Evolutionary conservation across 345 rosid species (phyloP), one percentile per base, ranked within the genome.

Genomic region (Bretschneidera sinensis): DNA sequence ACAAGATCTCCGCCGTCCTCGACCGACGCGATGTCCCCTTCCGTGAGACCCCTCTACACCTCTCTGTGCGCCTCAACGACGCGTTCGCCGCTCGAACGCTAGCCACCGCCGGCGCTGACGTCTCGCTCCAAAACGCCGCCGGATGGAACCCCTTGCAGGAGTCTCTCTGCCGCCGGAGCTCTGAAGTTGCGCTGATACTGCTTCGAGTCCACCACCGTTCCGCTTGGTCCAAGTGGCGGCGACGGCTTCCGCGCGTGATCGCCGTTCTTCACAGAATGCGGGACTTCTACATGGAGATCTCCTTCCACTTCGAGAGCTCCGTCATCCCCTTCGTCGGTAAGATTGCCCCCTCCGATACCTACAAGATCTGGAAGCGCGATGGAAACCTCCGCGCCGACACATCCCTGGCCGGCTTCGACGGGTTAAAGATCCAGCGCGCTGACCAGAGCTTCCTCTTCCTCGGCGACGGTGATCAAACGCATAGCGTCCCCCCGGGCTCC

Each of bases 221-320:
- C 0, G 89, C 90, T 3, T 92, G 99, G 99, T 68, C 76, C 43
- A 92, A 83, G 75, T 92, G 96, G 94, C 86, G 97, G 54, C 87
- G 96, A 55, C 85, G 96, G 14, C 71, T 92, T 8, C 99, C 99
- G 0, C 82, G 87, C 19, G 65, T 87, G 21, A 79, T 85, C 53
- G 84, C 90, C 6, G 88, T 74, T 11, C 76, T 92, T 15, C 83
- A 82, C 23, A 73, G 97, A 24, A 92, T 87, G 97, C 84, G 87
- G 17, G 98, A 92, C 68, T 92, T 92, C 77, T 89, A 92, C 77
- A 83, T 89, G 97, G 98, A 89, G 76, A 83, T 92, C 2, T 84
- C 94, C 1, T 86, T 92, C 67, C 88, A 84, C 63, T 92, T 92
- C 64, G 96, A 90, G 71, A 89, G 95, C 76, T 92, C 97, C 5